Base-by-base conservation (phyloP, 1,284 basidiomycete genomes). In the Apiotrichum sp. region DNA sequence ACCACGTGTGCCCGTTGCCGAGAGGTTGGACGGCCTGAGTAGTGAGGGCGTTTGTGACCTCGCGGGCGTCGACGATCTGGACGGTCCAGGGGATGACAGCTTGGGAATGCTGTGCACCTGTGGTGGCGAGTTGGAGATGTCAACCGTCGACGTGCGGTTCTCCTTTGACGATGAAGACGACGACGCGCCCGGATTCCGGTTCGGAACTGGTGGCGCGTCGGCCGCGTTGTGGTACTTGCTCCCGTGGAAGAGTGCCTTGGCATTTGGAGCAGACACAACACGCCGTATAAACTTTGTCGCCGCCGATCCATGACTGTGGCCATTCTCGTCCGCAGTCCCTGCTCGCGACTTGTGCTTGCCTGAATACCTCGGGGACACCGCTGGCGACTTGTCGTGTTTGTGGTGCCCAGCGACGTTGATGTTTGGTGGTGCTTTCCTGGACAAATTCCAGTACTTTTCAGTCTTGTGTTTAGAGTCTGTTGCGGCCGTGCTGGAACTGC, bases 241-340 rank as follows among this genome's bases (percentile, higher is more conserved):
- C 29, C 53, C 62, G 32, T 66, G 65, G 72, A 95, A 93, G 22
- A 97, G 80, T 43, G 87, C 87, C 74, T 98, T 98, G 47, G 92
- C 87, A 72, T 98, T 98, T 2, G 95, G 95, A 2, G 93, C 93
- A 29, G 92, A 96, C 1, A 93, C 92, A 45, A 98, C 95, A 41
- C 95, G 85, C 50, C 95, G 86, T 41, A 98, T 84, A 75, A 96
- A 92, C 52, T 40, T 59, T 61, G 44, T 42, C 32, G 40, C 31
- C 11, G 49, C 45, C 7, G 45, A 34, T 31, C 44, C 33, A n/a
- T 34, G 55, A 6, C 10, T 14, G 51, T 38, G 36, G 16, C 41
- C 49, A 47, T 52, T 55, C 43, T 53, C 58, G 41, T 53, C 51
- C 14, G 36, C 36, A 34, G 32, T 38, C 36, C 31, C 35, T 38